phyloP scores from a whole-genome alignment of 106 monocot species.

The Alisma plantagoaquatica region DNA sequence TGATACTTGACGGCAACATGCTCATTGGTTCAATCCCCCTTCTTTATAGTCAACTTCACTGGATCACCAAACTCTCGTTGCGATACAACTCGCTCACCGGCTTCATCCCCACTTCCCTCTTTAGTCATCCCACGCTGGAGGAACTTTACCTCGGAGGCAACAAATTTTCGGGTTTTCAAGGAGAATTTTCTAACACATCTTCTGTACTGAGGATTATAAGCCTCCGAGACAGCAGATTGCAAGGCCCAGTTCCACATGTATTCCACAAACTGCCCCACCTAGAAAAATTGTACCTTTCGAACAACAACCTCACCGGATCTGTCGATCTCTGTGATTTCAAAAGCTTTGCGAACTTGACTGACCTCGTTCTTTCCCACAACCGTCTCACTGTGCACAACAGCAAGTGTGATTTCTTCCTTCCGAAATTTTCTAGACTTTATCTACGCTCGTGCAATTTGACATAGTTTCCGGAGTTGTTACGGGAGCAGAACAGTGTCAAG shows the following conservation, averaged over 20 bases:
- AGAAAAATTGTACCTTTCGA: slow-evolving; percentile 16
- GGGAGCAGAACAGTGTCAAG: slow-evolving; percentile 12
- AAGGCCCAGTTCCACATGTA: slow-evolving; percentile 36
- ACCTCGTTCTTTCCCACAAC: slow-evolving; percentile 48
- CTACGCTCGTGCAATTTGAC: slow-evolving; percentile 46
- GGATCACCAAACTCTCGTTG: too few species aligned
- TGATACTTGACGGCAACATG: too few species aligned
- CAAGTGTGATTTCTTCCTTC: slow-evolving; percentile 13
- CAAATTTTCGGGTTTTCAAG: slow-evolving; percentile 20
- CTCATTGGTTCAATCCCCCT: too few species aligned
- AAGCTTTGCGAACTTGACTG: slow-evolving; percentile 26
- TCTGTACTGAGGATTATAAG: slow-evolving; percentile 21
- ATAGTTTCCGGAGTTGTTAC: slow-evolving; percentile 36
- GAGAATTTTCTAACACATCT: slow-evolving; percentile 11
- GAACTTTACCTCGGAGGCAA: slow-evolving; percentile 26
- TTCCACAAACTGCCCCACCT: slow-evolving; percentile 24
- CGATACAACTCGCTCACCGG: slow-evolving; percentile 40
- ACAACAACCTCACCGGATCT: slow-evolving; percentile 45
- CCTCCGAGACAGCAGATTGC: slow-evolving; percentile 31
- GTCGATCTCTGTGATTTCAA: slow-evolving; percentile 21
- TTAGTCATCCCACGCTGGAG: slow-evolving; percentile 31
- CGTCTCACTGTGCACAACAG: slow-evolving; percentile 15
- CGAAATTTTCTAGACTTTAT: slow-evolving; percentile 21
- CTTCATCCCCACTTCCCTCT: slow-evolving; percentile 25
- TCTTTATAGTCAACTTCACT: too few species aligned